Evolutionary conservation across 2,329 filamentous ascomycete species (phyloP), one percentile per base, ranked within the genome.

Genomic region (Bipolaris sorokiniana): DNA sequence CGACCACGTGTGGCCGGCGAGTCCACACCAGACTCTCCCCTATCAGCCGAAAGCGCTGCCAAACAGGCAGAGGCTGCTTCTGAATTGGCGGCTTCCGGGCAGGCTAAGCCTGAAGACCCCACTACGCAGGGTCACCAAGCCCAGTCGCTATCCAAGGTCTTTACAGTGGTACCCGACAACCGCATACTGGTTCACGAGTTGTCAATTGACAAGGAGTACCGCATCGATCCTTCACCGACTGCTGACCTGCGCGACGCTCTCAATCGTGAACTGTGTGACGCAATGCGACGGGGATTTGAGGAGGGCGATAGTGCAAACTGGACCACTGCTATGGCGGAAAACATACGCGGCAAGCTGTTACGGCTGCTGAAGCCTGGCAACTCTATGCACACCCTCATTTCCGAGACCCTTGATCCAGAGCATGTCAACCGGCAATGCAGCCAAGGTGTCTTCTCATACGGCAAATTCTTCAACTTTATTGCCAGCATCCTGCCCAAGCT

Each of bases 381-480:
- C 70, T 86, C 87, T 16, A 90, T 92, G 84, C 83, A 92, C 70
- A 88, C 82, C 2, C 82, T 91, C 42, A 91, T 94, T 56, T 86
- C 86, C 2, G 90, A 93, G 69, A 86, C 90, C 1, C 79, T 95
- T 22, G 91, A 94, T 64, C 85, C 87, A 1, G 88, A 91, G 37
- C 82, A 90, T 60, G 88, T 92, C 26, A 82, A 84, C 59, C 84
- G 83, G 38, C 89, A 93, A 63, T 91, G 90, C 67, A 80, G 80
- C 9, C 82, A 87, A 52, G 90, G 90, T 13, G 86, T 85, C 48
- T 94, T 94, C 72, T 93, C 90, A 0, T 93, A 93, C 63, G 88
- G 90, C 63, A 89, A 87, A 56, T 93, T 94, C 76, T 94, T 94
- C 71, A 79, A 82, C 1, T 90, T 91, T 61, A 91, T 94, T 83